Percentiles rank a stretch among this genome's conserved stretches.
Evolutionary conservation across 116 monocot species (phyloP).

Genomic region (Dioscorea cayenensis): DNA sequence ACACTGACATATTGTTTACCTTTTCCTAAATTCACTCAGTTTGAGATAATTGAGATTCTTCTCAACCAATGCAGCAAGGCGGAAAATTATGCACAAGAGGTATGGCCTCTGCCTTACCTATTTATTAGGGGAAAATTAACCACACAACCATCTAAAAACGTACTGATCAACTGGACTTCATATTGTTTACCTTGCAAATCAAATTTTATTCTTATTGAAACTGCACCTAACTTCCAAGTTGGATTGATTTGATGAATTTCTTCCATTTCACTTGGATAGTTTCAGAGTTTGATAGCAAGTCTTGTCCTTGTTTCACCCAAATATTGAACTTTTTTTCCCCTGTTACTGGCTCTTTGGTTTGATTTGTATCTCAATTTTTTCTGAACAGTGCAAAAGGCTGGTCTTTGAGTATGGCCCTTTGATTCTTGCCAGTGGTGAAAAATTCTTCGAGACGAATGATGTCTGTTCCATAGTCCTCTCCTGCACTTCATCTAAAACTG

Average conservation of each 20-base stretch:
- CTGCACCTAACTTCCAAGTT: too few species aligned
- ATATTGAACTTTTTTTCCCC: neutral
- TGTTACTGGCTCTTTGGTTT: neutral
- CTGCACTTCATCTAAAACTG: conserved; percentile 28
- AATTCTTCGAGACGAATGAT: conserved; percentile 57
- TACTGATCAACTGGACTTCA: neutral
- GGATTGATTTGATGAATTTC: neutral
- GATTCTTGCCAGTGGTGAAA: conserved; percentile 53
- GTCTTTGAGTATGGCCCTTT: conserved; percentile 71
- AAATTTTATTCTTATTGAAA: too few species aligned
- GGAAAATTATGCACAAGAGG: conserved; percentile 39
- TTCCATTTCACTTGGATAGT: neutral
- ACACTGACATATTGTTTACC: neutral
- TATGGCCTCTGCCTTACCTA: neutral
- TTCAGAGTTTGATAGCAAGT: neutral
- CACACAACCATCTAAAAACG: neutral
- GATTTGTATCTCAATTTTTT: neutral
- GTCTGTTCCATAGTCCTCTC: conserved; percentile 48
- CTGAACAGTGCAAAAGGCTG: conserved; percentile 74
- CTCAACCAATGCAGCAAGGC: conserved; percentile 44
- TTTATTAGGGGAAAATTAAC: neutral
- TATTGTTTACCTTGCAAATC: neutral
- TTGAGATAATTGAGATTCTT: conserved; percentile 45
- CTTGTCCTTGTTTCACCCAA: neutral
- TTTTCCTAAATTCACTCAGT: conserved; percentile 14